Evolutionary conservation across 2,329 filamentous ascomycete genomes (phyloP), one percentile per base, ranked within the genome.

Genomic region (Coniella vitis): DNA sequence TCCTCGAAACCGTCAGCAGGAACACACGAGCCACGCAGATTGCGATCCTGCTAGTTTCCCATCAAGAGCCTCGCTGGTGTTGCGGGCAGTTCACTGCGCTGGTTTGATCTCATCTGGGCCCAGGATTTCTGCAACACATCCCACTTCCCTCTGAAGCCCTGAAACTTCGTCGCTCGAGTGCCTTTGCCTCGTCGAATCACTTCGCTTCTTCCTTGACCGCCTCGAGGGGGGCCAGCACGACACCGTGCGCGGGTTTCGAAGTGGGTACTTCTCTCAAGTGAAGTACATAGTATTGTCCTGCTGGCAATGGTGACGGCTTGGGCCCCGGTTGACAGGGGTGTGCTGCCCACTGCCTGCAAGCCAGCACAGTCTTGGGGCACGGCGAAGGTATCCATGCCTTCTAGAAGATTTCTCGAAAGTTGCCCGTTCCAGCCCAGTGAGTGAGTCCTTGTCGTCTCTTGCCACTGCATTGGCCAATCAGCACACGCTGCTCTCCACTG

Each of bases 401-500:
- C 45, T 35, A 22, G 32, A 54, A 54, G 32, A 38, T 32, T 52
- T 54, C 52, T 50, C 46, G 49, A 54, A 52, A 17, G 35, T 41
- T 54, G 34, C 52, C 45, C 3, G 21, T 47, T 47, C 16, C 35
- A 40, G 52, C 16, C 45, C 46, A 48, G 22, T 45, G 36, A 53
- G 25, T 41, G 21, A 36, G 35, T 36, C 51, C 51, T 47, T 44
- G 47, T 45, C 31, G 19, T n/a, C 8, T 47, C 29, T 16, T 17
- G 34, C 38, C 37, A 46, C 46, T 51, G 49, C 49, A 44, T 45
- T 37, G 48, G 38, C 51, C 51, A 52, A 20, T 46, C 35, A 53
- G 51, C 43, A 42, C 22, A 21, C 44, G 20, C 34, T 37, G 38
- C 38, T 46, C 45, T 49, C 49, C 49, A 52, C 52, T 38, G 38